A percentile compares a stretch with the other conserved stretches of the same genome.
phyloP scores from a whole-genome alignment of 1,139 yeast species.

The Suhomyces bribrorum region DNA sequence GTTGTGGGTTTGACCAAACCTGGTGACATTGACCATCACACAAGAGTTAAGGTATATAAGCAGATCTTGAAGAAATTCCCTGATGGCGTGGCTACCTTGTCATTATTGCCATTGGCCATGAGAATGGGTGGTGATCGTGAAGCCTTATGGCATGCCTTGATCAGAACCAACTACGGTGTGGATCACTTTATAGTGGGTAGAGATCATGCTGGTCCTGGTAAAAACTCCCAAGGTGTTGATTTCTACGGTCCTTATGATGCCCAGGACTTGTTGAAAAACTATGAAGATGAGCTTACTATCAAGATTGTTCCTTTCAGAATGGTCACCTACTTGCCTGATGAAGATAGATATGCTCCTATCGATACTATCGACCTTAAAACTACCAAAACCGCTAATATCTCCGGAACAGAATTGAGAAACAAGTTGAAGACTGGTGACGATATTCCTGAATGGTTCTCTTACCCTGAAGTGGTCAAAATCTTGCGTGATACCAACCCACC shows the following conservation, averaged over 20 bases:
- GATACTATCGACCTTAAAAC: constrained; percentile 80
- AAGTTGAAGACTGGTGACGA: constrained; percentile 82
- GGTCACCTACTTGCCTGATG: constrained; percentile 95
- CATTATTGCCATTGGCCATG: constrained; percentile 93
- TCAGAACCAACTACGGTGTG: constrained; percentile 95
- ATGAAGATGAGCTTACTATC: constrained; percentile 67
- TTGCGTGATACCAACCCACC: constrained; percentile 94
- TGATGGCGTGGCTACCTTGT: constrained; percentile 85
- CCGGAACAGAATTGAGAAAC: constrained; percentile 93
- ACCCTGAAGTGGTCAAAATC: constrained; percentile 92
- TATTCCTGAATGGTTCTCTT: constrained; percentile 96
- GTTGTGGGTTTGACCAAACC: constrained; percentile 97
- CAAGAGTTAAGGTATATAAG: constrained; percentile 93
- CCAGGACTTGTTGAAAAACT: constrained; percentile 79
- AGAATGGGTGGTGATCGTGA: constrained; percentile 99
- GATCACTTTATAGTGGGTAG: constrained; percentile 97
- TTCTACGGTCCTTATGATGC: constrained; percentile 98
- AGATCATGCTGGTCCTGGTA: constrained; percentile 98
- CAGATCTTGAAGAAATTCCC: constrained; percentile 92
- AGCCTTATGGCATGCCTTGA: constrained; percentile 97
- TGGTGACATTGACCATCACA: constrained; percentile 97
- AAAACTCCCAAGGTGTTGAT: constrained; percentile 88
- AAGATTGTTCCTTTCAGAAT: constrained; percentile 95
- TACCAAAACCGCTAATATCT: constrained; percentile 82
- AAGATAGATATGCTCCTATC: constrained; percentile 92